Base-by-base conservation (phyloP, 2,329 filamentous ascomycete species). In the Talaromyces sp. region DNA sequence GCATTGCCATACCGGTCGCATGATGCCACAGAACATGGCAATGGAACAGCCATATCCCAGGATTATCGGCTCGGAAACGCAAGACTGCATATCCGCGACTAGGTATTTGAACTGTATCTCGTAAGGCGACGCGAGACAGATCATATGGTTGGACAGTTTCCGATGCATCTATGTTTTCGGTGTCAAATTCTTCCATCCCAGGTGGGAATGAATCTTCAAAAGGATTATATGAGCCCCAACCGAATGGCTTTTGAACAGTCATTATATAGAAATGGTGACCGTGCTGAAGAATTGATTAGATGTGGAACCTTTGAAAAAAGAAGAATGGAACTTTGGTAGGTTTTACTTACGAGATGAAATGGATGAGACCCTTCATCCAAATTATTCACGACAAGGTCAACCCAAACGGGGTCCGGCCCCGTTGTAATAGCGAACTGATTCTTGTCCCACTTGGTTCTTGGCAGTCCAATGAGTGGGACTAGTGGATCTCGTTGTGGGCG, bases 51-150 rank as follows among this genome's bases (percentile, higher is more conserved):
- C 77, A 80, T 1, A 79, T 66, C 8, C 74, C 79, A 3, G 79
- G 79, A 51, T 84, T 84, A 60, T 83, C 77, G 3, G 80, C 78
- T 13, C 68, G 67, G 68, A 85, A 85, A 2, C 83, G 74, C 3
- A 85, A 68, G 2, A 84, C 80, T 17, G 81, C 74, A 62, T 84
- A 77, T 2, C 81, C 80, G 19, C 81, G 76, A 4, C 81, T 81
- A 0, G 74, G 71, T 3, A 85, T 79, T 56, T 82, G 76, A 10
- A 84, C 65, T 0, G 77, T 82, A 56, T 85, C 83, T 40, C 82
- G 71, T 2, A 80, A 72, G 72, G 79, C 81, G 2, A 67, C 68
- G 3, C 51, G 60, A 11, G 65, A 58, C 13, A 66, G 55, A 35
- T 71, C 53, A 29, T 70, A 70, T 1, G 54, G 51, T 51, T 7